Evolutionary conservation across 2,329 filamentous ascomycete species (phyloP).

Genomic region (Sporothrix brunneoviolacea): DNA sequence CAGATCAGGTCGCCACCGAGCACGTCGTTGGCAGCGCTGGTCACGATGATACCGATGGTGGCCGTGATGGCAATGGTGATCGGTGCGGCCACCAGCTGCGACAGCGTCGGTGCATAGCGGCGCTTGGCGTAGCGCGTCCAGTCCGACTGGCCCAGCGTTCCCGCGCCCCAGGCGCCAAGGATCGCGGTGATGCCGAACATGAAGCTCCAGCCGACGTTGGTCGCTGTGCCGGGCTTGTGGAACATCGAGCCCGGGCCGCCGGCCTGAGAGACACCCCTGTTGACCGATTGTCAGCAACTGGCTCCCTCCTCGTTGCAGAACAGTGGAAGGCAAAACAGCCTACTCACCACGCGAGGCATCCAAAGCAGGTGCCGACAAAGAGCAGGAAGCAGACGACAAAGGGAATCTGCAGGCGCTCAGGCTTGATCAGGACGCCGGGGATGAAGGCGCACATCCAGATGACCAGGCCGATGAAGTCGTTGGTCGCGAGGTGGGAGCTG

Average conservation of each 20-base stretch:
- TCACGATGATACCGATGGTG: constrained; percentile 31
- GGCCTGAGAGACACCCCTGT: constrained; percentile 18
- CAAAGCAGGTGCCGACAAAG: constrained; percentile 28
- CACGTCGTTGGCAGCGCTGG: no score
- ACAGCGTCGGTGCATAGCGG: no score
- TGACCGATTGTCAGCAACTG: no score
- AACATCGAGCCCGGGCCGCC: constrained; percentile 25
- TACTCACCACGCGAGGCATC: constrained; percentile 24
- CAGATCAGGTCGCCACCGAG: no score
- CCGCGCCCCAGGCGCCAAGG: constrained; percentile 38
- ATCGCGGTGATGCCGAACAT: constrained; percentile 34
- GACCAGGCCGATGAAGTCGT: constrained; percentile 25
- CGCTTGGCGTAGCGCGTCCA: constrained; percentile 38
- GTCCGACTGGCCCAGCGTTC: constrained; percentile 38
- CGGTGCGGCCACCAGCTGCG: constrained; percentile 23
- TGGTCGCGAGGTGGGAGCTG: constrained; percentile 21
- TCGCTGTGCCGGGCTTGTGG: constrained; percentile 16
- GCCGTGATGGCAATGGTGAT: constrained; percentile 24
- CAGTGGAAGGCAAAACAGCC: no score
- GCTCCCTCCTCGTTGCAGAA: no score
- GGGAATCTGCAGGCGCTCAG: constrained; percentile 8
- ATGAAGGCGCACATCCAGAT: constrained; percentile 17
- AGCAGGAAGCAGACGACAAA: constrained; percentile 28
- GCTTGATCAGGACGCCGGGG: constrained; percentile 16
- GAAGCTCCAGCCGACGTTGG: constrained; percentile 30